Conservation (phyloP, 371 early-diverging fungal species). For the Mucor mucedo region DNA sequence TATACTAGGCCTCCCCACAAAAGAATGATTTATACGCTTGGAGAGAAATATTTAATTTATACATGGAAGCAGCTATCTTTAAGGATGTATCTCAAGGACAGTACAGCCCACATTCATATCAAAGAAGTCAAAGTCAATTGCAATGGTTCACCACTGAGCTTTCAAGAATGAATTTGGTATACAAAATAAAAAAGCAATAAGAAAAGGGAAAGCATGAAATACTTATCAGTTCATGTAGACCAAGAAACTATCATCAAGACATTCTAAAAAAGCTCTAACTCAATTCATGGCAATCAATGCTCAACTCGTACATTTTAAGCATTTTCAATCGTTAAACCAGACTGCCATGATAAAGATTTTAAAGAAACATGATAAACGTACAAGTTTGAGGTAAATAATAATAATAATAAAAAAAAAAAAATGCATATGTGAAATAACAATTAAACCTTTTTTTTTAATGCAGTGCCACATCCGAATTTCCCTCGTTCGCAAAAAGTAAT, state of each 20-base stretch:
- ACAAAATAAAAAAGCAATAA: neutral
- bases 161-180: slow-evolving; percentile 41
- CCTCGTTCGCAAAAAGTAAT: slow-evolving; percentile 38
- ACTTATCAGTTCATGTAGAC: slow-evolving; percentile 12
- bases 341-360: slow-evolving; percentile 77
- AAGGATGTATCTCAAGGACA: slow-evolving; percentile 50
- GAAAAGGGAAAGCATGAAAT: neutral
- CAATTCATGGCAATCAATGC: slow-evolving; percentile 71
- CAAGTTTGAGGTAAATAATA: slow-evolving; percentile 56
- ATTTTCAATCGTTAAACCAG: slow-evolving; percentile 70
- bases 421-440: neutral
- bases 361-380: slow-evolving; percentile 82
- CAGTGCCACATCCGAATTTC: slow-evolving; percentile 43
- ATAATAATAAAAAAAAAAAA: too few relatives aligned
- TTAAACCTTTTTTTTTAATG: neutral
- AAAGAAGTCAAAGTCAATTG: slow-evolving; percentile 54
- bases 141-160: slow-evolving; percentile 56
- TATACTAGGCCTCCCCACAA: slow-evolving; percentile 25
- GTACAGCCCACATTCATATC: slow-evolving; percentile 23
- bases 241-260: slow-evolving; percentile 25
- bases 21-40: slow-evolving; percentile 59
- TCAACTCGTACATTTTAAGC: slow-evolving; percentile 68
- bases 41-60: slow-evolving; percentile 74
- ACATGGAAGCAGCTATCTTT: slow-evolving; percentile 70
- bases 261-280: slow-evolving; percentile 51